Evolutionary conservation across 176 grass and related monocot genomes (phyloP), one percentile per base, ranked within the genome.

Genomic region (Bolboschoenus planiculmis): DNA sequence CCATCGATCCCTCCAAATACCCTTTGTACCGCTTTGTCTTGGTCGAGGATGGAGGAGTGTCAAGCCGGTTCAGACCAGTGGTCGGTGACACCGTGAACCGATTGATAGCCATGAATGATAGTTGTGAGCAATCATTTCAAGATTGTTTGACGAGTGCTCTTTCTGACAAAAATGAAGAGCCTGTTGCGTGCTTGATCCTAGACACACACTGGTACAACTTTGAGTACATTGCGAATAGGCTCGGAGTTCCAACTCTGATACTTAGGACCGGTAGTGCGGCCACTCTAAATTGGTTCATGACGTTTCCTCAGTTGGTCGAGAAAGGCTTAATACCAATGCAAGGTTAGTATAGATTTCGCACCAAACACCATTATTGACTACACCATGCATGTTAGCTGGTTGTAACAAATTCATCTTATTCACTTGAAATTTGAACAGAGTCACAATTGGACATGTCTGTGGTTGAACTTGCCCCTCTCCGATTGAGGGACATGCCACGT

Each of bases 261-360:
- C 26, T 87, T 36, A 63, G 86, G 68, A 87, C 86, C 1, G 80
- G 81, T 29, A 80, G 57, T 13, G 81, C 86, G 14, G 80, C 86
- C 2, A 68, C 23, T 37, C 37, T 56, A 50, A 66, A 56, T 47
- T 35, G 30, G 55, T 55, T 68, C 16, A 14, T 55, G 36, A 30
- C 31, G 31, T 79, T 11, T 67, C 58, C 70, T 33, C 71, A 40
- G 10, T 54, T 87, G 21, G 21, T 78, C 11, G 8, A 84, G 34
- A 87, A 84, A 27, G 71, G 86, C n/a, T 66, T 78, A 13, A 37
- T 79, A 20, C 71, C 80, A 79, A 43, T 30, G 1, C 18, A 84
- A 84, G 80, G 81, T 84, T 20, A 77, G 56, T 79, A 15, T 48
- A 66, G 8, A 35, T 42, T 23, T 70, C n/a, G 2, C 10, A 7